These are phyloP conservation scores for Umbelopsis ramanniana DNA, from an alignment of 192 early-diverging fungal genomes.

Conservation along the genomic window DNA sequence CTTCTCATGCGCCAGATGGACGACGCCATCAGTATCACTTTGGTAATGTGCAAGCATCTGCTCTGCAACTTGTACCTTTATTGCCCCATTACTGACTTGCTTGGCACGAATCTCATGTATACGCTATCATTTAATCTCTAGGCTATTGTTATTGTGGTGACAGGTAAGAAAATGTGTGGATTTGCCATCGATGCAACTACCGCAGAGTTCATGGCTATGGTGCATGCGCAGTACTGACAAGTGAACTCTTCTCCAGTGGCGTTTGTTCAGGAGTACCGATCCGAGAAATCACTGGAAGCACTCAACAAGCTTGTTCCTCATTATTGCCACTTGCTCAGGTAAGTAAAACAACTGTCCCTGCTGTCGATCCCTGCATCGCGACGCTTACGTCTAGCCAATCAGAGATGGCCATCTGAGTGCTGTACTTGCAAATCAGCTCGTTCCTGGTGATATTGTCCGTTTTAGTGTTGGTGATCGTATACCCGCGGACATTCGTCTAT, in stretches of 20 bases:
- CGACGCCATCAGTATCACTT: constrained; percentile 84
- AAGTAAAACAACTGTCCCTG: constrained; percentile 18
- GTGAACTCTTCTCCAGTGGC: constrained; percentile 58
- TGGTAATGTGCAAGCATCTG: constrained; percentile 50
- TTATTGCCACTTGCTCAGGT: constrained; percentile 82
- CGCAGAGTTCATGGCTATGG: not conserved
- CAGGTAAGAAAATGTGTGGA: constrained; percentile 50
- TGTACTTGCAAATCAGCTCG: constrained; percentile 80
- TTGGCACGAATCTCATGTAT: not conserved
- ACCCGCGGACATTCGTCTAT: constrained; percentile 89
- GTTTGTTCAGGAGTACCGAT: constrained; percentile 88
- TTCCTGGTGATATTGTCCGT: constrained; percentile 90
- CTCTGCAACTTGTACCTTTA: not conserved
- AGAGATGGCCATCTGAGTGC: constrained; percentile 62
- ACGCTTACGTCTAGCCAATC: not conserved
- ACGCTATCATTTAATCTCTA: constrained; percentile 18
- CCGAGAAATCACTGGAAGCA: constrained; percentile 83
- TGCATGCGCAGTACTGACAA: too few species aligned
- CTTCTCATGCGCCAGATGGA: constrained; percentile 75
- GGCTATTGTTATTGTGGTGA: constrained; percentile 78
- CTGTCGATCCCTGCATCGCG: constrained; percentile 1
- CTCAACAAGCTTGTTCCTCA: constrained; percentile 87
- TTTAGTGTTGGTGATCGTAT: constrained; percentile 91
- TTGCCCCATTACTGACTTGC: not conserved
- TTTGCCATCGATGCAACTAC: not conserved